Conservation (phyloP, 306 rosid species). For the Rosa multiflora region DNA sequence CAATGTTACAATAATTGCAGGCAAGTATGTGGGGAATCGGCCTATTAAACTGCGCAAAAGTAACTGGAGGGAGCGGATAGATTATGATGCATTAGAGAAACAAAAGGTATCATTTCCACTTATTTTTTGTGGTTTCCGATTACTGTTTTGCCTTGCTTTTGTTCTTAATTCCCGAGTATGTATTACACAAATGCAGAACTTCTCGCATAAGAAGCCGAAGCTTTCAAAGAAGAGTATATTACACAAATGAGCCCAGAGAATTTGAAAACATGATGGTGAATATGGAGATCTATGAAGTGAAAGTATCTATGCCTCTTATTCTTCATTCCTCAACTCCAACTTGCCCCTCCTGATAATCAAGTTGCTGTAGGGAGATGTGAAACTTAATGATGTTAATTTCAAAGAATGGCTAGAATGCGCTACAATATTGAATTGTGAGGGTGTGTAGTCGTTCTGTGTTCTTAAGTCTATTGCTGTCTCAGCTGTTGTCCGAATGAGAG, state of each 20-base stretch:
- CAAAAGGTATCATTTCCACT: constrained; percentile 56
- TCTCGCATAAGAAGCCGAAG: constrained; percentile 66
- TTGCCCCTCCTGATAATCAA: background rate
- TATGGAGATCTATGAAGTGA: background rate
- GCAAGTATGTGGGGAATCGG: constrained; percentile 92
- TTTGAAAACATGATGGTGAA: constrained; percentile 2
- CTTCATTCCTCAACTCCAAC: background rate
- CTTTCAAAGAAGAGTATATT: constrained; percentile 70
- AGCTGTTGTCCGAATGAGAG: background rate
- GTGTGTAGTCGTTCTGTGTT: background rate
- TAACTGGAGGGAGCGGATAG: constrained; percentile 96
- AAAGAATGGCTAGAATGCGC: background rate
- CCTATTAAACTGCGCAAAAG: constrained; percentile 95
- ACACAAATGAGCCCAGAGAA: constrained; percentile 58
- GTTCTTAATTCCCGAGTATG: background rate
- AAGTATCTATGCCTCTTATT: background rate
- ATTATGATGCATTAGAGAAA: constrained; percentile 63
- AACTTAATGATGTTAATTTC: background rate
- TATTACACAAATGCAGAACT: constrained; percentile 40
- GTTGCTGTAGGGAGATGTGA: background rate
- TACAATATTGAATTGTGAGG: background rate
- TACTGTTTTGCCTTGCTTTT: background rate
- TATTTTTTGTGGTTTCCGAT: background rate
- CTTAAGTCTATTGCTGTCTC: background rate
- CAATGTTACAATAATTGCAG: constrained; percentile 35